These are phyloP conservation scores for Vicia villosa DNA, from an alignment of 306 rosid species.

Conservation along the genomic window DNA sequence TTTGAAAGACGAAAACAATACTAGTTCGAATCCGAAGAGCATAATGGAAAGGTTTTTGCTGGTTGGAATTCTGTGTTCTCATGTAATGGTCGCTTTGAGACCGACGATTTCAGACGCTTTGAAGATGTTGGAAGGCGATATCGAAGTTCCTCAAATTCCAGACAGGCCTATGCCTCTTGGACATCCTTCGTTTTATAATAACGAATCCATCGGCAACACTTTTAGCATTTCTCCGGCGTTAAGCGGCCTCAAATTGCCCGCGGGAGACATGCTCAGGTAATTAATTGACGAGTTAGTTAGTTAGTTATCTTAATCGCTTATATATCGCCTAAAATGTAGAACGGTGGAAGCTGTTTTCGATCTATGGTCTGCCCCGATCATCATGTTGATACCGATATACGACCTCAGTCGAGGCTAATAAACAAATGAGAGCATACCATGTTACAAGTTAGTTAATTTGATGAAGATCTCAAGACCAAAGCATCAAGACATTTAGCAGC, in stretches of 20 bases:
- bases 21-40: conserved; percentile 74
- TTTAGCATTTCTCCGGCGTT: conserved; percentile 81
- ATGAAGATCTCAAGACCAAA: conserved; percentile 34
- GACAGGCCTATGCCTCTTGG: conserved; percentile 95
- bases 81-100: conserved; percentile 93
- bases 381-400: too few species aligned
- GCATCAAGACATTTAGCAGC: conserved; percentile 41
- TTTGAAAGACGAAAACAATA: conserved; percentile 48
- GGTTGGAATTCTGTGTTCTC: conserved; percentile 91
- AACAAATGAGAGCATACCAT: neutral
- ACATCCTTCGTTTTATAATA: conserved; percentile 61
- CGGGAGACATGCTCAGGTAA: conserved; percentile 91
- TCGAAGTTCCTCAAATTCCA: conserved; percentile 81
- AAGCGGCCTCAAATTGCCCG: conserved; percentile 64
- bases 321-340: conserved; percentile 8
- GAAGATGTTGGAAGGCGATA: conserved; percentile 97
- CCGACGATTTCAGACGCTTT: conserved; percentile 86
- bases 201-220: conserved; percentile 38
- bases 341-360: conserved; percentile 11
- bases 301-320: conserved; percentile 24
- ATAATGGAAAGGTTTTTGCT: conserved; percentile 85
- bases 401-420: neutral
- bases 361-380: neutral
- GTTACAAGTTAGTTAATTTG: neutral
- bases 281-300: conserved; percentile 40